Base-by-base conservation (phyloP, 257 asterid genomes). In the Plantago major region DNA sequence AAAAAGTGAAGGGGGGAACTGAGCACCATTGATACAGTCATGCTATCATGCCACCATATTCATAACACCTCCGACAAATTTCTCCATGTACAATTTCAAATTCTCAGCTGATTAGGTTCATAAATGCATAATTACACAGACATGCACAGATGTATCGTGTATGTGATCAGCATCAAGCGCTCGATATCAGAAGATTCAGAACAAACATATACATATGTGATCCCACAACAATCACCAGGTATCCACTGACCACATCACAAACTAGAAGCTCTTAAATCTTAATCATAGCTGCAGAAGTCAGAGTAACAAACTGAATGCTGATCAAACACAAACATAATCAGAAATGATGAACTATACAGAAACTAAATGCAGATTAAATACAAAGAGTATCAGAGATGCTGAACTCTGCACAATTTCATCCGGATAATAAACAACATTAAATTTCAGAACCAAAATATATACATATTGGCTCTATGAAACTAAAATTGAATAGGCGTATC, bases 61-160 rank as follows among this genome's bases (percentile, higher is more conserved):
- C n/a, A n/a, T n/a, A n/a, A n/a, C n/a, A n/a, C n/a, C n/a, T n/a
- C n/a, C n/a, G 44, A 4, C 19, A 42, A 55, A 12, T 45, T 63
- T 49, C 51, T 70, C 65, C 44, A 10, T 30, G 17, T n/a, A 19
- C 55, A 28, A 10, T 4, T 47, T 54, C 52, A 60, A 3, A 44
- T 45, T 47, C 55, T 55, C 22, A 50, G 60, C 15, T 59, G 10
- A 60, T 42, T 40, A 7, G 14, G 50, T 49, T 22, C 37, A 56
- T 4, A 30, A 5, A 30, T 30, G 37, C 37, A 30, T 30, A 55
- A n/a, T 7, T 26, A 60, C 28, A 30, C 69, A 11, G 33, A 52
- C 18, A 17, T 0, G 40, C 40, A 52, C 58, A 52, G 18, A 22
- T 52, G 6, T 52, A 11, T 52, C 7, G 1, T 51, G 0, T 30